These are phyloP conservation scores for Pittosporum tobira DNA, from an alignment of 129 eudicot species.

Conservation along the genomic window DNA sequence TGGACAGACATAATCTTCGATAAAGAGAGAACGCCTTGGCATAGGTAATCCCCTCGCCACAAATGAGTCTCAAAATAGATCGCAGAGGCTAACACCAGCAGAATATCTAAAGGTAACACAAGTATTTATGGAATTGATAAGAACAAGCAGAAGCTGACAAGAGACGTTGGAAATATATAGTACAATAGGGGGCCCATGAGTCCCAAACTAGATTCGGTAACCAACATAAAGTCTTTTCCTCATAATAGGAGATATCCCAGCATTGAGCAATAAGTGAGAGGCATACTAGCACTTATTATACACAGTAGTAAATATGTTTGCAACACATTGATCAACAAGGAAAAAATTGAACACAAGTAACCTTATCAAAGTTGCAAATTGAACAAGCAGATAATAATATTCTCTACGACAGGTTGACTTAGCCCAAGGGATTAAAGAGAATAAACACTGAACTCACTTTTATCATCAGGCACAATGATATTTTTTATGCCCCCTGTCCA, in stretches of 20 bases:
- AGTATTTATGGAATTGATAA: neutral
- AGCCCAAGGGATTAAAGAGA: neutral
- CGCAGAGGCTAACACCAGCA: neutral
- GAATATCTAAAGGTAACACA: no score
- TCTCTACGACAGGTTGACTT: neutral
- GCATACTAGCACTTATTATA: no score
- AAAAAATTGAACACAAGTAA: no score
- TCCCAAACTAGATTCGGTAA: neutral
- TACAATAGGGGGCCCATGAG: neutral
- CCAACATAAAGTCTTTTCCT: neutral
- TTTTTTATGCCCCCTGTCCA: slow-evolving; percentile 3
- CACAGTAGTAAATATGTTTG: no score
- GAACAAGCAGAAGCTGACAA: neutral
- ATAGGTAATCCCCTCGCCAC: no score
- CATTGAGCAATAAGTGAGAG: no score
- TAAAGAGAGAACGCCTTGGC: no score
- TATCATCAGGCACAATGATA: neutral
- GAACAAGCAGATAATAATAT: no score
- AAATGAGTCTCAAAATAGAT: no score
- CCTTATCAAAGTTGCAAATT: neutral
- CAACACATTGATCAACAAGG: no score
- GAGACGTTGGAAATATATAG: neutral
- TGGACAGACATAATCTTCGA: no score
- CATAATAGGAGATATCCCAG: no score
- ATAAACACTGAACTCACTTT: slow-evolving; percentile 1